Evolutionary conservation across 306 rosid species (phyloP), one percentile per base, ranked within the genome.

Genomic region (Cicer bijugum): DNA sequence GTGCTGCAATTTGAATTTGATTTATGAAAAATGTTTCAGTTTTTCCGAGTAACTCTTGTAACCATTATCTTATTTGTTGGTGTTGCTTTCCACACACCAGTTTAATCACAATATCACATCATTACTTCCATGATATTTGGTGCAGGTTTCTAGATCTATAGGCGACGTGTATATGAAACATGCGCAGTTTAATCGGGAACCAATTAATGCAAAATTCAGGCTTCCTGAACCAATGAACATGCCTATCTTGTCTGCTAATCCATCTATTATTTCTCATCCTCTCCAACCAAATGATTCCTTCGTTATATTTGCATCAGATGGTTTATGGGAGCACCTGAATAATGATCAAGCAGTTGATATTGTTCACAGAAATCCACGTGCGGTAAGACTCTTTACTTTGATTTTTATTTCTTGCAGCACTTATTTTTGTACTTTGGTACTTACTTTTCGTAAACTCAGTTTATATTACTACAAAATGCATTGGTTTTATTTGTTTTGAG

Each of bases 271-370:
- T 84, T 84, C 92, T 82, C 98, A 88, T 67, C 79, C 82, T 59
- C 89, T 92, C 75, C 96, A 92, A 64, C 92, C 90, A 85, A 86
- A 86, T 69, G 98, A 92, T 87, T 90, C 96, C 77, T 92, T 92
- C 86, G 94, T 92, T 78, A 92, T 92, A 83, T 92, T 90, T 88
- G 98, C 98, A 71, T 92, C 98, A 63, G 98, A 92, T 88, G 98
- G 98, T 79, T 84, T 92, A 77, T 92, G 98, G 98, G 98, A 92
- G 86, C 96, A 90, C 85, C 83, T 92, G 81, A 92, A 84, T 82
- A 92, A 90, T 82, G 96, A 92, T 59, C 79, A 83, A 77, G 98
- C 98, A 61, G 98, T 90, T 66, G 98, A 92, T 51, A 92, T 92
- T 80, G 98, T 92, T 74, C 89, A 87, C 44, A 86, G 82, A 65